These are phyloP conservation scores for Dentipellis fragilis DNA, from an alignment of 768 basidiomycete genomes.

Conservation along the genomic window DNA sequence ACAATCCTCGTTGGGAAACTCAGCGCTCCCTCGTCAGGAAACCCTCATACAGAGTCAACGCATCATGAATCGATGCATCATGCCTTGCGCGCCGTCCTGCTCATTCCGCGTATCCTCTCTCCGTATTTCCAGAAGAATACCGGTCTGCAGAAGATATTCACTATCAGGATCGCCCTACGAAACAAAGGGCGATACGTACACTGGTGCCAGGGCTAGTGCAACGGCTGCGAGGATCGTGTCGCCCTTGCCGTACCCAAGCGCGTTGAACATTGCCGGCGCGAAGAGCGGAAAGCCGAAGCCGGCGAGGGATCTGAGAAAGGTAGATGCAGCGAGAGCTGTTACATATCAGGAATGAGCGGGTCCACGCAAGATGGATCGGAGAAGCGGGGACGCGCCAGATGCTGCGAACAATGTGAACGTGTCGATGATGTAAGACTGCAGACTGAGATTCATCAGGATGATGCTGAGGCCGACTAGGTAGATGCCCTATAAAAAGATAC, in stretches of 20 bases:
- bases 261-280: slow-evolving; percentile 54
- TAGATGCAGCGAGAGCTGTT: slow-evolving; percentile 53
- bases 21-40: no score
- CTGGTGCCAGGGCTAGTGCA: slow-evolving; percentile 47
- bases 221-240: slow-evolving; percentile 52
- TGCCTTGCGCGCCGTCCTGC: neutral
- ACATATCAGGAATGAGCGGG: slow-evolving; percentile 6
- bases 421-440: slow-evolving; percentile 63
- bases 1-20: no score
- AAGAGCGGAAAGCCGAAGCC: slow-evolving; percentile 79
- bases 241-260: slow-evolving; percentile 62
- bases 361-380: slow-evolving; percentile 5
- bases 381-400: slow-evolving; percentile 35
- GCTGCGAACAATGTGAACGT: slow-evolving; percentile 58
- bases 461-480: slow-evolving; percentile 44
- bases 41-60: no score
- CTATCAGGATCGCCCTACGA: slow-evolving; percentile 15
- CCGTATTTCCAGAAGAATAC: slow-evolving; percentile 34
- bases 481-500: slow-evolving; percentile 40
- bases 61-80: no score
- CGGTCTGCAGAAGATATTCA: slow-evolving; percentile 25
- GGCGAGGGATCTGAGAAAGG: slow-evolving; percentile 50
- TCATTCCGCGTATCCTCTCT: slow-evolving; percentile 17
- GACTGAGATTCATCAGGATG: slow-evolving; percentile 49
- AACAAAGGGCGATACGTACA: slow-evolving; percentile 27